A percentile compares a stretch with the other conserved stretches of the same genome.
phyloP scores from a whole-genome alignment of 2,329 filamentous ascomycete species.

The Cladosporium sp. region DNA sequence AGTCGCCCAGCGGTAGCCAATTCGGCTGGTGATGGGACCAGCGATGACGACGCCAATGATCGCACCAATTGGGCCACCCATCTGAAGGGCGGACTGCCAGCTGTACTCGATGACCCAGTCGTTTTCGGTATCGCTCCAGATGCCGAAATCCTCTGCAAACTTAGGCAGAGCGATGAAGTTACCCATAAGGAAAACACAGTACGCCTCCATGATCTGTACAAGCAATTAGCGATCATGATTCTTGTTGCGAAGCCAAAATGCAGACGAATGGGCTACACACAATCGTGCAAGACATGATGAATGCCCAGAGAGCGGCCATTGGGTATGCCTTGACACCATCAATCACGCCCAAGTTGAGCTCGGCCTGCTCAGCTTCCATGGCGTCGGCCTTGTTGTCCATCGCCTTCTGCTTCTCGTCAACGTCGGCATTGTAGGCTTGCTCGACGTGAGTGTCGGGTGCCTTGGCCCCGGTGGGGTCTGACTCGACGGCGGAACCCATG shows the following conservation, averaged over 20 bases:
- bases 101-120: constrained; percentile 43
- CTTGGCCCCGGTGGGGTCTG: background rate
- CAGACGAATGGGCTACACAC: constrained; percentile 38
- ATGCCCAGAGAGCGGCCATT: constrained; percentile 51
- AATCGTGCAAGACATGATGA: constrained; percentile 53
- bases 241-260: background rate
- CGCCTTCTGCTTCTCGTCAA: constrained; percentile 20
- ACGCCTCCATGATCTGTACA: constrained; percentile 59
- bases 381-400: constrained; percentile 48
- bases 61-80: constrained; percentile 53
- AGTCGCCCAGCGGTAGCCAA: constrained; percentile 58
- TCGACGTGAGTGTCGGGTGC: constrained; percentile 2
- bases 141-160: constrained; percentile 47
- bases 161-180: constrained; percentile 51
- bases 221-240: constrained; percentile 19
- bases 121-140: constrained; percentile 24
- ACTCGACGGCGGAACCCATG: background rate
- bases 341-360: constrained; percentile 47
- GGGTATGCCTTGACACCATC: constrained; percentile 50
- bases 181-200: constrained; percentile 57
- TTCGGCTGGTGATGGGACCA: constrained; percentile 54
- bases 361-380: constrained; percentile 52
- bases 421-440: constrained; percentile 8
- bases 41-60: constrained; percentile 57
- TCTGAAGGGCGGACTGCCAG: constrained; percentile 57